These are phyloP conservation scores for Nemania bipapillata DNA, from an alignment of 2,329 filamentous ascomycete species.

Conservation along the genomic window DNA sequence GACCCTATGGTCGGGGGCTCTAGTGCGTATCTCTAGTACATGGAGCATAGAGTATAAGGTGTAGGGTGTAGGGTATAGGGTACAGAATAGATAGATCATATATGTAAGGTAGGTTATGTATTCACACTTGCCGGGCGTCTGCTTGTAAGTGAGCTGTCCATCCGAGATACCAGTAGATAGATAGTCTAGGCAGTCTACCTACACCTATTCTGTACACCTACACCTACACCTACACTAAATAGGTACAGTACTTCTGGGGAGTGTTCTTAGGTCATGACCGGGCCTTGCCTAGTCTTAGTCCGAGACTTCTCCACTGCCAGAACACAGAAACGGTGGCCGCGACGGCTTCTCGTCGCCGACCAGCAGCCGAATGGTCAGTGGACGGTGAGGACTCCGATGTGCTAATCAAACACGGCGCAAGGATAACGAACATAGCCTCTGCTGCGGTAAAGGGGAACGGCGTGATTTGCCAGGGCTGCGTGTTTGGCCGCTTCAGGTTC, in stretches of 20 bases:
- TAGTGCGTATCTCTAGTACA: no score
- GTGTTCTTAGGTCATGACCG: background rate
- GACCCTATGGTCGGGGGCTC: background rate
- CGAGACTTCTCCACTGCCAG: constrained; percentile 24
- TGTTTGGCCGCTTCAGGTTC: constrained; percentile 33
- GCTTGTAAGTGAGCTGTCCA: background rate
- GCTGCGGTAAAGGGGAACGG: constrained; percentile 42
- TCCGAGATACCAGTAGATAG: no score
- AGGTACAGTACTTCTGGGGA: background rate
- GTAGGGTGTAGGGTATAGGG: no score
- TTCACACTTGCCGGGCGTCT: constrained; percentile 1
- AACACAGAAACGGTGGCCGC: constrained; percentile 5
- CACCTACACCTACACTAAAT: no score
- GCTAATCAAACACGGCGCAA: constrained; percentile 47
- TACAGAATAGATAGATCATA: no score
- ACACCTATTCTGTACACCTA: no score
- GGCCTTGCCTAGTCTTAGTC: constrained; percentile 9
- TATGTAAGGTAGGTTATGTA: constrained; percentile 3
- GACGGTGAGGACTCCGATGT: constrained; percentile 36
- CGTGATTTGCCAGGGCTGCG: constrained; percentile 41
- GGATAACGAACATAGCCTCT: constrained; percentile 33
- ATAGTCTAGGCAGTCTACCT: no score
- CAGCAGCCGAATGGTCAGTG: constrained; percentile 26
- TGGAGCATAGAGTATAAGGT: no score
- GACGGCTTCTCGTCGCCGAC: constrained; percentile 24